Conservation (phyloP, 2,329 filamentous ascomycete species). For the Trichoderma hamatum region DNA sequence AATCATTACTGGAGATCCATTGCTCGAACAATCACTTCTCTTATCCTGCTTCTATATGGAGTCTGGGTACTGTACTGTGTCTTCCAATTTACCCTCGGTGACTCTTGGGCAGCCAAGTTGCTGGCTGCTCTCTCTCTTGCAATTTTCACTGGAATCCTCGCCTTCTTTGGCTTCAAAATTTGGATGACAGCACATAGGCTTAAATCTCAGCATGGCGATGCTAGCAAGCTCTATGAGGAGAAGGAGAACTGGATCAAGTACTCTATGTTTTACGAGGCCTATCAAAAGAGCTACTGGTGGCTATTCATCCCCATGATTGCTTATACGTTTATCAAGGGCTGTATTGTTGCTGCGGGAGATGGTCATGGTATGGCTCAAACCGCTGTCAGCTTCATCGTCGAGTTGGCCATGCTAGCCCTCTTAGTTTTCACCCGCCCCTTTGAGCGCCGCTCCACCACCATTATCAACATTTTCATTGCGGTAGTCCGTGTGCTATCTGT, state of each 20-base stretch:
- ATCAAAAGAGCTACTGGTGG: slow-evolving; percentile 97
- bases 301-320: slow-evolving; percentile 85
- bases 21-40: slow-evolving; percentile 82
- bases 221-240: slow-evolving; percentile 77
- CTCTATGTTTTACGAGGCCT: slow-evolving; percentile 94
- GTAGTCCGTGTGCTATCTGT: slow-evolving; percentile 87
- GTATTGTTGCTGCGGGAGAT: slow-evolving; percentile 80
- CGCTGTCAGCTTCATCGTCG: slow-evolving; percentile 77
- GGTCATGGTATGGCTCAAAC: slow-evolving; percentile 84
- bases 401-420: slow-evolving; percentile 75
- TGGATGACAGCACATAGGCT: slow-evolving; percentile 73
- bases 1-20: slow-evolving; percentile 96
- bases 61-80: slow-evolving; percentile 96
- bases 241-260: slow-evolving; percentile 94
- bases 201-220: slow-evolving; percentile 75
- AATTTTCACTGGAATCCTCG: slow-evolving; percentile 79
- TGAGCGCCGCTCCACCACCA: slow-evolving; percentile 81
- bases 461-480: slow-evolving; percentile 93
- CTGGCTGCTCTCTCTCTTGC: slow-evolving; percentile 81
- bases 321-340: slow-evolving; percentile 90
- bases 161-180: slow-evolving; percentile 83
- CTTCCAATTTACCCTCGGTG: slow-evolving; percentile 90
- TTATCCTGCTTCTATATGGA: slow-evolving; percentile 90
- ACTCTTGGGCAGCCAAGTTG: slow-evolving; percentile 88
- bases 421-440: slow-evolving; percentile 86